Conservation (phyloP, 169 alveolate species). For the Plasmodium blacklocki region DNA sequence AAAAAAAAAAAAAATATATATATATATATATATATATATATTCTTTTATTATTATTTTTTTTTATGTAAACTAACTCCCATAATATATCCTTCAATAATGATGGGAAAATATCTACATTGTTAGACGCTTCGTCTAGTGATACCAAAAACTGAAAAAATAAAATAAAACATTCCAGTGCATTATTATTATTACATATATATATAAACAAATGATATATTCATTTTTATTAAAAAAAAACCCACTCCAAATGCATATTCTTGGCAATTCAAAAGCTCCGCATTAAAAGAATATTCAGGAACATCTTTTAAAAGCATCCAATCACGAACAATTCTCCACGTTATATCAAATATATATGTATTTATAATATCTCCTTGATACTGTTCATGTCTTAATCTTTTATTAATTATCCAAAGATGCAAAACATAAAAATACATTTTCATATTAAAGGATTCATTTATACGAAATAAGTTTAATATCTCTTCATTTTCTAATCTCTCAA, state of each 20-base stretch:
- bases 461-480: conserved; percentile 78
- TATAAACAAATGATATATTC: not conserved
- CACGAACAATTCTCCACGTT: conserved; percentile 78
- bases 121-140: conserved; percentile 65
- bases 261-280: conserved; percentile 71
- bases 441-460: conserved; percentile 83
- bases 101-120: conserved; percentile 57
- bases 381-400: conserved; percentile 80
- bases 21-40: conserved; percentile 4
- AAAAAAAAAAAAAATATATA: no score
- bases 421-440: conserved; percentile 81
- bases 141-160: conserved; percentile 46
- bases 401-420: conserved; percentile 84
- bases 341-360: conserved; percentile 80
- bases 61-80: conserved; percentile 63
- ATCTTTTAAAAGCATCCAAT: conserved; percentile 80
- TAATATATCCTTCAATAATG: conserved; percentile 51
- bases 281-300: conserved; percentile 71
- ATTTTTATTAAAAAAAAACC: not conserved
- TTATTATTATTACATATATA: not conserved
- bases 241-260: conserved; percentile 74
- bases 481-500: conserved; percentile 84
- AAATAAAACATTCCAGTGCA: not conserved
- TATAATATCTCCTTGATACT: conserved; percentile 82
- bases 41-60: not conserved